These are phyloP conservation scores for Xylaria acuta DNA, from an alignment of 495 filamentous ascomycete genomes.

Conservation along the genomic window DNA sequence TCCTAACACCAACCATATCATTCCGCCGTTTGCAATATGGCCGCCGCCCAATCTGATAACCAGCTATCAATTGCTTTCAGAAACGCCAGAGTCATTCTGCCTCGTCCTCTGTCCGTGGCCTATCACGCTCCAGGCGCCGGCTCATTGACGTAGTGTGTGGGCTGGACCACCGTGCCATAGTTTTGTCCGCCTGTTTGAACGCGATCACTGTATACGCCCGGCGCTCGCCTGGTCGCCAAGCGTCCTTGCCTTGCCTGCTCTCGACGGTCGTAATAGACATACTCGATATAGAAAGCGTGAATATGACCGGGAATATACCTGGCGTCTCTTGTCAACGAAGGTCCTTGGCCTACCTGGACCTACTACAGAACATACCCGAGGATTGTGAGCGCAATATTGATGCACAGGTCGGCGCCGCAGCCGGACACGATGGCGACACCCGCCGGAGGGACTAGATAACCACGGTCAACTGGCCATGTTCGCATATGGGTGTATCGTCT, in stretches of 20 bases:
- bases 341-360: neutral
- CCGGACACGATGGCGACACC: slow-evolving; percentile 50
- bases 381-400: slow-evolving; percentile 91
- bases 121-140: neutral
- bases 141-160: slow-evolving; percentile 27
- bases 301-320: slow-evolving; percentile 82
- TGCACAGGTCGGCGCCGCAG: slow-evolving; percentile 83
- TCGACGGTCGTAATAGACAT: slow-evolving; percentile 79
- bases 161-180: slow-evolving; percentile 60
- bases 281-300: slow-evolving; percentile 92
- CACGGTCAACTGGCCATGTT: neutral
- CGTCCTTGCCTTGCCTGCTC: slow-evolving; percentile 62
- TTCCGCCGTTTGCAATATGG: neutral
- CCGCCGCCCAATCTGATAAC: neutral
- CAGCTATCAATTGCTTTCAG: neutral
- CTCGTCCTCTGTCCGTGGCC: too few relatives aligned
- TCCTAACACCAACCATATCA: neutral
- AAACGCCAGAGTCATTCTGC: neutral
- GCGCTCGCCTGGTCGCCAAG: slow-evolving; percentile 57
- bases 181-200: slow-evolving; percentile 73
- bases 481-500: neutral
- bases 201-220: slow-evolving; percentile 80
- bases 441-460: slow-evolving; percentile 48
- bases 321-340: slow-evolving; percentile 21
- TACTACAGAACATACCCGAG: slow-evolving; percentile 44